phyloP scores from a whole-genome alignment of 768 basidiomycete genomes.

The Russula sp. region DNA sequence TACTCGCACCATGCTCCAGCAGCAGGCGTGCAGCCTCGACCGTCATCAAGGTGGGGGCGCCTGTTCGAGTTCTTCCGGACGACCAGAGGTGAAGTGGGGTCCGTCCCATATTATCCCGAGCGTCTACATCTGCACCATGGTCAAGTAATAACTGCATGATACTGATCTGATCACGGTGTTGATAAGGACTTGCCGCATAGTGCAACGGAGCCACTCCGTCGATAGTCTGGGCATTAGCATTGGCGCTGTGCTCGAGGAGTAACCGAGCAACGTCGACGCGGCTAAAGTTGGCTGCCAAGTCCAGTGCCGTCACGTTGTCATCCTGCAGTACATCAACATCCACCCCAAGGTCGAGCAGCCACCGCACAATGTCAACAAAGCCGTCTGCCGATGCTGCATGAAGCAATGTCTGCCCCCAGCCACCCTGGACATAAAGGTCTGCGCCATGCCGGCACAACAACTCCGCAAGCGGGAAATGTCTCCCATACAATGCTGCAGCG shows the following conservation, averaged over 20 bases:
- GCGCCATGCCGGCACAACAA: neutral
- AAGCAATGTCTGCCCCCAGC: rapidly evolving
- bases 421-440: neutral
- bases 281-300: neutral
- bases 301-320: neutral
- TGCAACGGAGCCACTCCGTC: neutral
- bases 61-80: too few relatives aligned
- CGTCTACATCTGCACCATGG: neutral
- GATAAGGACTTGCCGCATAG: neutral
- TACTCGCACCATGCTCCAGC: neutral
- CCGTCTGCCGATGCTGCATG: rapidly evolving
- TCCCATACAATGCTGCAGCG: neutral
- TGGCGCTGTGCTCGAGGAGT: neutral
- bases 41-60: too few relatives aligned
- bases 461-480: neutral
- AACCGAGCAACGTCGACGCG: neutral
- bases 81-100: neutral
- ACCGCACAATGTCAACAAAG: neutral
- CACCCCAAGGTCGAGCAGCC: neutral
- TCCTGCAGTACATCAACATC: neutral
- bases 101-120: neutral
- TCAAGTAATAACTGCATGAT: neutral
- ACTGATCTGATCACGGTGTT: neutral
- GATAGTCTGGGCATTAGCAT: neutral
- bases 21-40: neutral